phyloP scores from a whole-genome alignment of 805 yeast genomes.

The Wickerhamiella domercqiae region DNA sequence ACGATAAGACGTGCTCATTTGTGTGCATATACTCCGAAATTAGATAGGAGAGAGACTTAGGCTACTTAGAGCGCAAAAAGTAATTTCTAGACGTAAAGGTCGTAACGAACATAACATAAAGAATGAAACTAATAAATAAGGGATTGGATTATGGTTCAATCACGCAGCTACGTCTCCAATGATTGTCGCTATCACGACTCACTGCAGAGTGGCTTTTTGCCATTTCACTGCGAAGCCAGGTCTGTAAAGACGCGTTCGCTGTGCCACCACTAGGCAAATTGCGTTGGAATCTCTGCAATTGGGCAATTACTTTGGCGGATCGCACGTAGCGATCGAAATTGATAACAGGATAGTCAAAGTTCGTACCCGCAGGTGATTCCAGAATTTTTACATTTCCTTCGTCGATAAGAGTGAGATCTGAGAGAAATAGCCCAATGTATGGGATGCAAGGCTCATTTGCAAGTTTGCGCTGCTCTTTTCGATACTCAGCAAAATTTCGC shows the following conservation, averaged over 20 bases:
- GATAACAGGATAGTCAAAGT: slow-evolving; percentile 12
- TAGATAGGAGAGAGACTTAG: too few species aligned
- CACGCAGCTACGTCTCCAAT: slow-evolving; percentile 25
- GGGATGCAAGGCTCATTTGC: slow-evolving; percentile 22
- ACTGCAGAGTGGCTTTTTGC: slow-evolving; percentile 19
- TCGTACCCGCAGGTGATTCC: slow-evolving; percentile 5
- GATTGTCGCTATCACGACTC: slow-evolving; percentile 19
- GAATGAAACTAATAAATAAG: slow-evolving; percentile 5
- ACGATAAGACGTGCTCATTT: too few species aligned
- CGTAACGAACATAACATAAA: not conserved
- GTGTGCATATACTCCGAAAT: too few species aligned
- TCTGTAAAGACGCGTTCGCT: slow-evolving; percentile 15
- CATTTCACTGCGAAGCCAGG: slow-evolving; percentile 25
- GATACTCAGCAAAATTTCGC: slow-evolving; percentile 23
- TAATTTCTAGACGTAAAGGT: too few species aligned
- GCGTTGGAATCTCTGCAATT: slow-evolving; percentile 23
- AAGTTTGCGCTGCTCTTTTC: slow-evolving; percentile 18
- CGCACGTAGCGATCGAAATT: slow-evolving; percentile 25
- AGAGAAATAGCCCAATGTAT: slow-evolving; percentile 23
- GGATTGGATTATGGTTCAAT: slow-evolving; percentile 20
- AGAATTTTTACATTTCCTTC: slow-evolving; percentile 24
- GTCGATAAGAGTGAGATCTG: slow-evolving; percentile 25
- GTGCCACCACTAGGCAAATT: slow-evolving; percentile 12
- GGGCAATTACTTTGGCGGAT: slow-evolving; percentile 20
- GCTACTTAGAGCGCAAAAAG: too few species aligned